Percentiles rank a stretch among this genome's conserved stretches.
phyloP scores from a whole-genome alignment of 2,329 filamentous ascomycete species.

The Nannizziopsis barbatae region DNA sequence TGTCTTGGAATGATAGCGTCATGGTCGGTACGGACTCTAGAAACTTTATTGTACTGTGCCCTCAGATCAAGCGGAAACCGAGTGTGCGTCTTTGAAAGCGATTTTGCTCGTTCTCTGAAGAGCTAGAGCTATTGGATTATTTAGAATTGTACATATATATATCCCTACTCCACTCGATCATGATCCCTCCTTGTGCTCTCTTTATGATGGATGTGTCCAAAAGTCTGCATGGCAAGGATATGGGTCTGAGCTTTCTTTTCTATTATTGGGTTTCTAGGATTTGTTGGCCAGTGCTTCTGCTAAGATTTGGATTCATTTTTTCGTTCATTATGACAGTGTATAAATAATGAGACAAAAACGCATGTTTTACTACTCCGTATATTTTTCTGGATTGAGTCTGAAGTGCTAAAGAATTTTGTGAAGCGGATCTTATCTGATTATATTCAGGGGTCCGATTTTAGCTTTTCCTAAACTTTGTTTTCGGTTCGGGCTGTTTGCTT shows the following conservation, averaged over 20 bases:
- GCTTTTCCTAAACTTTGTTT: too few species aligned
- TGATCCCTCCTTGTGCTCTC: constrained; percentile 8
- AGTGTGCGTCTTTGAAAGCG: neutral
- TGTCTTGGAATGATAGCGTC: neutral
- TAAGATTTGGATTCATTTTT: constrained; percentile 1
- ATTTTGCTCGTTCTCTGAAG: constrained; percentile 9
- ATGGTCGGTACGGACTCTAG: neutral
- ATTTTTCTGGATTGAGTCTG: too few species aligned
- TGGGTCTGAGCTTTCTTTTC: constrained; percentile 6
- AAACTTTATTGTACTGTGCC: neutral
- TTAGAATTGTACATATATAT: constrained; percentile 14
- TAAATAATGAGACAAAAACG: too few species aligned
- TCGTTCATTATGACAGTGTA: neutral
- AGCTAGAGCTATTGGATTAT: constrained; percentile 1
- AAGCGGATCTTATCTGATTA: too few species aligned
- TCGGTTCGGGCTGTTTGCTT: neutral
- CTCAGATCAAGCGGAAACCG: too few species aligned
- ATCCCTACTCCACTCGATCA: constrained; percentile 16
- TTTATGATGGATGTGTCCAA: constrained; percentile 8
- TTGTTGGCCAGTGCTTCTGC: constrained; percentile 21
- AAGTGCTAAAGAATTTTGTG: too few species aligned
- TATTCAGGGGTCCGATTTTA: too few species aligned
- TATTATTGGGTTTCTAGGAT: constrained; percentile 17
- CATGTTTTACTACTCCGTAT: too few species aligned
- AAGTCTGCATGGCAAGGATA: constrained; percentile 11